Evolutionary conservation across 2,329 filamentous ascomycete species (phyloP).

Genomic region (Gliomastix tumulicola): DNA sequence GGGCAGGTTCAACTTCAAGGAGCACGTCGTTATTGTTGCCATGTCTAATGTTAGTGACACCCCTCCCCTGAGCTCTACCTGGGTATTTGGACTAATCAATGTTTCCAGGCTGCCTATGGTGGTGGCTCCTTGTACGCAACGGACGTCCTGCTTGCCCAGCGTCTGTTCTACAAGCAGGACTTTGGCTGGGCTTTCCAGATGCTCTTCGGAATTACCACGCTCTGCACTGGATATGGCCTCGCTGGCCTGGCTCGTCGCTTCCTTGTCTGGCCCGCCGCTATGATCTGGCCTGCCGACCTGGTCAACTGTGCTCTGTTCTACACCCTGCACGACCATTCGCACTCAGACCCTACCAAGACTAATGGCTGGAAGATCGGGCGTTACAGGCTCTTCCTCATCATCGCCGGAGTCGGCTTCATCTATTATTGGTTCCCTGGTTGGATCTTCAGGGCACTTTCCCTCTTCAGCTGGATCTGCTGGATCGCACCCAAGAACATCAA

Average conservation of each 20-base stretch:
- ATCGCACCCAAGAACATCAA: slow-evolving; percentile 52
- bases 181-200: slow-evolving; percentile 48
- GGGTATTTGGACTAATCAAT: no score
- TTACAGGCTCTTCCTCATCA: slow-evolving; percentile 55
- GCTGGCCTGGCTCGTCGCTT: slow-evolving; percentile 47
- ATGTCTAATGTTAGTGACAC: slow-evolving; percentile 51
- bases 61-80: no score
- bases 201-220: slow-evolving; percentile 45
- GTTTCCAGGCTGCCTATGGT: slow-evolving; percentile 48
- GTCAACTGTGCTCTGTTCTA: slow-evolving; percentile 47
- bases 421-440: slow-evolving; percentile 59
- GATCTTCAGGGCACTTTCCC: slow-evolving; percentile 54
- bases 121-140: slow-evolving; percentile 52
- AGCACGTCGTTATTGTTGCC: slow-evolving; percentile 54
- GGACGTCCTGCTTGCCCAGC: slow-evolving; percentile 39
- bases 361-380: slow-evolving; percentile 59
- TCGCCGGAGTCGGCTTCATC: slow-evolving; percentile 41
- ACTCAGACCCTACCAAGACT: slow-evolving; percentile 38
- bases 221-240: slow-evolving; percentile 50
- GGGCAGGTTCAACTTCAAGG: slow-evolving; percentile 55
- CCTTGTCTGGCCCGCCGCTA: slow-evolving; percentile 46
- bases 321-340: slow-evolving; percentile 36
- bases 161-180: slow-evolving; percentile 49
- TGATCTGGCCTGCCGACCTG: slow-evolving; percentile 51
- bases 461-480: slow-evolving; percentile 57